Conservation (phyloP, 495 filamentous ascomycete species). For the Hypoxylon perforatum region DNA sequence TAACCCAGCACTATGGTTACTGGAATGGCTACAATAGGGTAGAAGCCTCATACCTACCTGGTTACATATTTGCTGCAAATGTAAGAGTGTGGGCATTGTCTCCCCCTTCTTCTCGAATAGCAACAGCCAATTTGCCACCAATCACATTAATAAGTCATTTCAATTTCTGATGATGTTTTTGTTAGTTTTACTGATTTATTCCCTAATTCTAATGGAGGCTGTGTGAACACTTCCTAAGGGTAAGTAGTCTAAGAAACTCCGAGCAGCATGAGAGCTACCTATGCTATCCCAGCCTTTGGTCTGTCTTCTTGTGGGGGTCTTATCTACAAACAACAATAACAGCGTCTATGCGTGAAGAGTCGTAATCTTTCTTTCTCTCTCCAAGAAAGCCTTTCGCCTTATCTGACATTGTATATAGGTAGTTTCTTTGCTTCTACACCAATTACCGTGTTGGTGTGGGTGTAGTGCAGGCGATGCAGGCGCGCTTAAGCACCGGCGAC, state of each 20-base stretch:
- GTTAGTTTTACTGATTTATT: conserved; percentile 35
- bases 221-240: conserved; percentile 27
- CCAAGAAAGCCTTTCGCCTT: conserved; percentile 4
- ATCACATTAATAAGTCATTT: neutral
- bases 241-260: conserved; percentile 26
- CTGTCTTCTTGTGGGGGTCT: conserved; percentile 7
- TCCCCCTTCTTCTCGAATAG: too few species aligned
- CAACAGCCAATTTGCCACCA: neutral
- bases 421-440: neutral
- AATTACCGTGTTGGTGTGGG: neutral
- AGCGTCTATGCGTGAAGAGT: conserved; percentile 24
- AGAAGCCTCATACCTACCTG: too few species aligned
- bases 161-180: neutral
- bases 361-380: conserved; percentile 10
- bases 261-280: neutral
- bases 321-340: conserved; percentile 23
- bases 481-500: conserved; percentile 53
- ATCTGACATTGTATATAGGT: neutral
- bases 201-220: conserved; percentile 24
- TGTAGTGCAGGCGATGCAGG: neutral
- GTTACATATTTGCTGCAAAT: too few species aligned
- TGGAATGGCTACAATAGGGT: too few species aligned
- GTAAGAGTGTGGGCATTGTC: too few species aligned
- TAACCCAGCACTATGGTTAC: too few species aligned
- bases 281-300: conserved; percentile 4